Evolutionary conservation across 108 stramenopile genomes (phyloP).

Genomic region (Pseudonitzschia pungens): DNA sequence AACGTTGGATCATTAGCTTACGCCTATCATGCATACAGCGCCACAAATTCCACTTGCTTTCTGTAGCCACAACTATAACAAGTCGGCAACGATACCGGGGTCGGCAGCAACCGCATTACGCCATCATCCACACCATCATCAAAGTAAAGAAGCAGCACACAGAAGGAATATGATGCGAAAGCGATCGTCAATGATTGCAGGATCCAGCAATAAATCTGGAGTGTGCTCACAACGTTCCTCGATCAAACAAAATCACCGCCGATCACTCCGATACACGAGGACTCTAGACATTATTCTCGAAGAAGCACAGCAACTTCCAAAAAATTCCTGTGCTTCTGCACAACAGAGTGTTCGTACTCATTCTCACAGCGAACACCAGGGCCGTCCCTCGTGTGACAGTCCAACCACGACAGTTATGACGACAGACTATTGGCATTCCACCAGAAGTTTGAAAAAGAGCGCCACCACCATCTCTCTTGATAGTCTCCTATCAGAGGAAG

Average conservation of each 20-base stretch:
- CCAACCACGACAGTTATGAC: neutral
- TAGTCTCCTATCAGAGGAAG: neutral
- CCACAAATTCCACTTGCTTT: neutral
- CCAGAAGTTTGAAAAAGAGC: neutral
- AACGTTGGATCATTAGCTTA: neutral
- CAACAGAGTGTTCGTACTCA: neutral
- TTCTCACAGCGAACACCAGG: neutral
- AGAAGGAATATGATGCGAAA: neutral
- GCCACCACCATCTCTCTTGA: neutral
- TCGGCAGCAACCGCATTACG: neutral
- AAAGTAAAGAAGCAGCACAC: neutral
- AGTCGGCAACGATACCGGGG: neutral
- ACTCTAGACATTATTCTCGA: neutral
- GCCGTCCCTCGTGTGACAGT: neutral
- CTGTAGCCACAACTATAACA: neutral
- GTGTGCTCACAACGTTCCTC: neutral
- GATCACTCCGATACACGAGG: neutral
- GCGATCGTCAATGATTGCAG: neutral
- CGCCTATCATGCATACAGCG: neutral
- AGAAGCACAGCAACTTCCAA: neutral
- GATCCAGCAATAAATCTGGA: neutral
- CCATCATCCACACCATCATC: neutral
- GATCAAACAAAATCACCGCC: neutral
- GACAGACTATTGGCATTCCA: slow-evolving; percentile 1
- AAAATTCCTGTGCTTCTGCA: neutral